Base-by-base conservation (phyloP, 257 asterid species). In the Ocimum tenuiflorum region DNA sequence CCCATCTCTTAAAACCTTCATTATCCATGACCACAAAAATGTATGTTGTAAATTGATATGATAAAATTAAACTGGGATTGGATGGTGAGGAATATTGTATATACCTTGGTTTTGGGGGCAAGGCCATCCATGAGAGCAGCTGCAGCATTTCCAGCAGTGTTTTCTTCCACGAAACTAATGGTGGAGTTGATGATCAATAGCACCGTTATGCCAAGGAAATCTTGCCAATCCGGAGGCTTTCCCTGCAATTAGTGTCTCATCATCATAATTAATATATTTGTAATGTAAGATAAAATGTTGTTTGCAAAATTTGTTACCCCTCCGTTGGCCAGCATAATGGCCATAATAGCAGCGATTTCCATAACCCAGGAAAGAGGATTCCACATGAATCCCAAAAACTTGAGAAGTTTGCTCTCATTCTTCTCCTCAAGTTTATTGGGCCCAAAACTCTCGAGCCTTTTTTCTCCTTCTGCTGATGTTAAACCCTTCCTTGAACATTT, bases 281-380 rank as follows among this genome's bases (percentile, higher is more conserved):
- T 1, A 24, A 1, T 24, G 4, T n/a, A n/a, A n/a, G n/a, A n/a
- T n/a, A n/a, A n/a, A n/a, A n/a, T n/a, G n/a, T n/a, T n/a, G n/a
- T n/a, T n/a, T n/a, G 31, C 31, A 31, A 1, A 31, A 31, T 2
- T 31, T 38, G 12, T 10, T 61, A 83, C 89, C 79, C 89, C 89
- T 79, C 89, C 89, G 53, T 81, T 81, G 29, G 90, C 85, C 80
- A 91, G 75, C 60, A 39, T 86, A 68, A 91, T 88, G 68, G 96
- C 95, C 98, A 91, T 91, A 12, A 91, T 68, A 17, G 98, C 96
- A 27, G 98, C 98, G 67, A 11, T 38, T 35, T 91, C 97, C 97
- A 91, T 91, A 67, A 91, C 97, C 97, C 97, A 91, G 47, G 97
- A 91, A 12, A 91, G 95, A 71, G 96, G 98, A 77, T 88, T 91